A percentile compares a stretch with the other conserved stretches of the same genome.
phyloP scores from a whole-genome alignment of 164 flowering plant genomes.

The Paratinospora sagittata region DNA sequence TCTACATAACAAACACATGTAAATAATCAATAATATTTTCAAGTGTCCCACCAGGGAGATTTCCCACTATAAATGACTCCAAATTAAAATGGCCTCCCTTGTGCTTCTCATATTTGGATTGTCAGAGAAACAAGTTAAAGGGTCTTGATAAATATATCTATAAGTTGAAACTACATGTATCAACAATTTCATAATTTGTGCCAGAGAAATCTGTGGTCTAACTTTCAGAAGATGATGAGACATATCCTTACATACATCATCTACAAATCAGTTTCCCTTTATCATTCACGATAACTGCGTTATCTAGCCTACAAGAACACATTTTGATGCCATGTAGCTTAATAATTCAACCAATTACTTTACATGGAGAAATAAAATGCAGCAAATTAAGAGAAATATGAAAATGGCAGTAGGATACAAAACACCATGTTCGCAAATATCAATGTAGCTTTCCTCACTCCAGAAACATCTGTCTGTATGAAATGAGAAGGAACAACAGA shows the following conservation, averaged over 20 bases:
- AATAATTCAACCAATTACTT: neutral
- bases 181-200: neutral
- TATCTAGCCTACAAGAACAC: neutral
- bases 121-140: too few species aligned
- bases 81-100: too few species aligned
- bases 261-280: neutral
- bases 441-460: constrained; percentile 49
- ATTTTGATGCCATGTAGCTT: neutral
- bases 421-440: constrained; percentile 78
- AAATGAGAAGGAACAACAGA: constrained; percentile 79
- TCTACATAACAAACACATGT: neutral
- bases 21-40: neutral
- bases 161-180: too few species aligned
- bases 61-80: neutral
- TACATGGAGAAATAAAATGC: neutral
- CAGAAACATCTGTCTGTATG: constrained; percentile 68
- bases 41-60: neutral
- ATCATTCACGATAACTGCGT: neutral
- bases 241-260: neutral
- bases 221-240: neutral
- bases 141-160: too few species aligned
- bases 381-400: neutral
- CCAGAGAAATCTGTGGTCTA: neutral
- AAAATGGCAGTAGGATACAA: constrained; percentile 55
- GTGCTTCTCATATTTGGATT: too few species aligned